Evolutionary conservation across 2,329 filamentous ascomycete species (phyloP), one percentile per base, ranked within the genome.

Genomic region (Boeremia lycopersici): DNA sequence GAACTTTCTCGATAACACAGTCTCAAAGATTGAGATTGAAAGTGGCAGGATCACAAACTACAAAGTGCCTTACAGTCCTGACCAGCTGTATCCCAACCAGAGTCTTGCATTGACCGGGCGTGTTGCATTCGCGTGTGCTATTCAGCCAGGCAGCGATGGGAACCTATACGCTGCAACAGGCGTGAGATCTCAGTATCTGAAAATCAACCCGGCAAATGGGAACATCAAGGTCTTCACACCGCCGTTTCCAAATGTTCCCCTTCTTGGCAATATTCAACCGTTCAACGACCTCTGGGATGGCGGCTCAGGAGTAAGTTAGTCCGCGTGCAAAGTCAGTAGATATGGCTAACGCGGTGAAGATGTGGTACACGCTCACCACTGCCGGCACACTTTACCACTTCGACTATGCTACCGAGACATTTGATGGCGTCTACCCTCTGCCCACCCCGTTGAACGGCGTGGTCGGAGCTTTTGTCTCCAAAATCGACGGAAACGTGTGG

Each of bases 311-410:
- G 54, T 53, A 26, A 45, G 42, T 44, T 12, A 5, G 13, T 13
- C 1, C 3, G 3, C n/a, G 2, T 25, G 3, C 7, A 33, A 7
- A 4, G 30, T 10, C 2, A 2, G 6, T 13, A 17, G 6, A 15
- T 6, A n/a, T 17, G n/a, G 17, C 42, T 55, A 10, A 55, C 25
- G 4, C 11, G 1, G 1, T 10, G 11, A 9, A 56, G 53, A 52
- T 57, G 49, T 60, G 57, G 57, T 60, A 60, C 29, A 55, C 56
- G 4, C 36, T 59, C 3, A 59, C 56, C 12, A 56, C 56, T 19
- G 47, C 56, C 7, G 56, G 56, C 7, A 56, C 51, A 9, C 43
- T 59, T 1, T 59, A 48, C 28, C 56, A 59, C 40, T 59, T 59
- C 19, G 41, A 59, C 11, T 59, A 59, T 19, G 35, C 36, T 4